Base-by-base conservation (phyloP, 352 stramenopile species). In the Lagenidium giganteum region DNA sequence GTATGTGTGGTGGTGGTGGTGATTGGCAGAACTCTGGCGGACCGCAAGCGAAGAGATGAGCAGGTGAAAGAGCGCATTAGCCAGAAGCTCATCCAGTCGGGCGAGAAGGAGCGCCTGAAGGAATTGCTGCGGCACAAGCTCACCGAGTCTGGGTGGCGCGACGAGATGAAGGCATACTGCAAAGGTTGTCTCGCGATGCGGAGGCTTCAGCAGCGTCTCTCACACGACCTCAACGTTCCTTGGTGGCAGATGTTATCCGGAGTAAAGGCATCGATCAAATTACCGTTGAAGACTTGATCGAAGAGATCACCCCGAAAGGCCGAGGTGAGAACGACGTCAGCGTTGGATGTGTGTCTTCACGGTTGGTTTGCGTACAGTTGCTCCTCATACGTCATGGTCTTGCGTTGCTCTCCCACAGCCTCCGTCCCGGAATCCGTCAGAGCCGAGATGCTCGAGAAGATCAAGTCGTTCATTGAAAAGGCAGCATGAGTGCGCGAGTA, bases 261-360 rank as follows among this genome's bases (percentile, higher is more conserved):
- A 94, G 65, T 52, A 97, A 97, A 48, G 92, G 90, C 17, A 88
- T 97, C 42, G 84, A 98, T 50, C 85, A 96, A 60, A 94, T 98
- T 40, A 97, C 88, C 1, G 87, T 98, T 28, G 93, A 98, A 49
- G 89, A 97, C 51, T 61, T 98, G 33, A 83, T 98, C 16, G 76
- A 92, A 21, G 86, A 97, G 51, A 95, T 97, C 46, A 96, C 85
- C 14, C 91, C 87, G 9, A 78, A 79, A 68, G 89, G 80, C 37
- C 67, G 78, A 79, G 73, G 77, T 89, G 29, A 18, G 41, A n/a
- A 54, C 13, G 9, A 5, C 23, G 12, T 42, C 25, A 20, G 28
- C 2, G 8, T 32, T 12, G n/a, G n/a, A 11, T 18, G 17, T 32
- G 22, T 17, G 20, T 16, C 8, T 25, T 29, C 13, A 54, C 39